Base-by-base conservation (phyloP, 495 filamentous ascomycete species). In the Aspergillus avenaceus region DNA sequence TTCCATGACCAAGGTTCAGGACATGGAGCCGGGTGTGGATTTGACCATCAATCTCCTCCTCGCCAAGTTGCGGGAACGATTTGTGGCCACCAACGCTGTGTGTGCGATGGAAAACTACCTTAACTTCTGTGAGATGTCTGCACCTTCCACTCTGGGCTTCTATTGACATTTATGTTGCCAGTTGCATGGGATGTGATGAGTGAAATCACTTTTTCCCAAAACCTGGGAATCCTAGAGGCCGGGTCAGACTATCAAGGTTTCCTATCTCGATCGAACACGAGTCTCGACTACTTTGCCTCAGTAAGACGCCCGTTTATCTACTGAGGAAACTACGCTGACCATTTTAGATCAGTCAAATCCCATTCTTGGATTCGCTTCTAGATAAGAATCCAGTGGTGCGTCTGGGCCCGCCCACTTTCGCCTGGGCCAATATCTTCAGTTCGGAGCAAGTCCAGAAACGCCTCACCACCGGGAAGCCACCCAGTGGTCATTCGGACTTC, bases 161-260 rank as follows among this genome's bases (percentile, higher is more conserved):
- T 24, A 26, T 16, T 5, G 13, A 19, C 40, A 2, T 26, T 26
- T 14, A 6, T 24, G 23, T 16, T 5, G 13, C 14, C 40, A 71
- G 67, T 67, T 49, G 68, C 69, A 14, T 73, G 64, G 61, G 69
- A 71, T 47, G 55, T 51, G 3, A 66, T 71, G 49, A 59, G 65
- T 27, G 56, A 68, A 36, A 50, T 62, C 25, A 71, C 67, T 24
- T 70, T 70, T 47, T 63, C 59, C 8, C 40, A 63, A 25, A 53
- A 53, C 28, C 46, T 66, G 45, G 34, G 34, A 6, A 65, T 47
- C 43, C 52, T 34, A 46, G 54, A 41, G 16, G 34, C 34, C 2
- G 34, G 34, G 16, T 19, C 14, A 8, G 34, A 38, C 16, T 18
- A 21, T 21, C 16, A 14, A 19, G 34, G 34, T 13, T 19, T 38